These are phyloP conservation scores for Boletus huronensis DNA, from an alignment of 768 basidiomycete species.

Conservation along the genomic window DNA sequence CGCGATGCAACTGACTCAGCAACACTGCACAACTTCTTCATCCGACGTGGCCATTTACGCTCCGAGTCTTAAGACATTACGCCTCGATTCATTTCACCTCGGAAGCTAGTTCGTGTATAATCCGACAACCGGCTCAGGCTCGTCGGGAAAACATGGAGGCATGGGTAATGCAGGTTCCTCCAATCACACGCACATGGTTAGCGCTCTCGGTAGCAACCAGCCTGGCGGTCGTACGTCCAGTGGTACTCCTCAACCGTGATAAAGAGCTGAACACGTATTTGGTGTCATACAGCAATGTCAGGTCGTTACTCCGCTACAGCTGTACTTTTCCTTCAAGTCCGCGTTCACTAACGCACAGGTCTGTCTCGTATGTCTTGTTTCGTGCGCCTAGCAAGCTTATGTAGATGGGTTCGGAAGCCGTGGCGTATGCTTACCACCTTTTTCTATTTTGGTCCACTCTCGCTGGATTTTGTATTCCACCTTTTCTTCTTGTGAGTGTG, in stretches of 20 bases:
- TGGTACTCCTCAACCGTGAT: not conserved
- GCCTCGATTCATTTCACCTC: not conserved
- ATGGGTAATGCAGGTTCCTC: slow-evolving; percentile 90
- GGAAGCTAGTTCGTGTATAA: not conserved
- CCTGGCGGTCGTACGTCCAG: slow-evolving; percentile 75
- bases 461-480: slow-evolving; percentile 93
- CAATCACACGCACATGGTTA: slow-evolving; percentile 87
- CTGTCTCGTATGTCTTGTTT: not conserved
- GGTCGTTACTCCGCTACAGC: slow-evolving; percentile 82
- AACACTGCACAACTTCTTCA: not conserved
- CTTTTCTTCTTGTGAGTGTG: slow-evolving; percentile 93
- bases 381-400: slow-evolving; percentile 8
- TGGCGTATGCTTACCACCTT: slow-evolving; percentile 92
- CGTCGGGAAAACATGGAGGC: slow-evolving; percentile 60
- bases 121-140: slow-evolving; percentile 2
- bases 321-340: slow-evolving; percentile 89
- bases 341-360: slow-evolving; percentile 80
- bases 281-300: slow-evolving; percentile 73
- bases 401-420: slow-evolving; percentile 44
- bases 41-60: slow-evolving; percentile 7
- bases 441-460: slow-evolving; percentile 93
- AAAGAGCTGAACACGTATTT: slow-evolving; percentile 3
- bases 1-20: slow-evolving; percentile 19
- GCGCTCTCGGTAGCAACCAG: slow-evolving; percentile 74
- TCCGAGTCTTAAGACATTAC: not conserved